phyloP scores from a whole-genome alignment of 2,329 filamentous ascomycete species.

The Botrytis byssoidea region DNA sequence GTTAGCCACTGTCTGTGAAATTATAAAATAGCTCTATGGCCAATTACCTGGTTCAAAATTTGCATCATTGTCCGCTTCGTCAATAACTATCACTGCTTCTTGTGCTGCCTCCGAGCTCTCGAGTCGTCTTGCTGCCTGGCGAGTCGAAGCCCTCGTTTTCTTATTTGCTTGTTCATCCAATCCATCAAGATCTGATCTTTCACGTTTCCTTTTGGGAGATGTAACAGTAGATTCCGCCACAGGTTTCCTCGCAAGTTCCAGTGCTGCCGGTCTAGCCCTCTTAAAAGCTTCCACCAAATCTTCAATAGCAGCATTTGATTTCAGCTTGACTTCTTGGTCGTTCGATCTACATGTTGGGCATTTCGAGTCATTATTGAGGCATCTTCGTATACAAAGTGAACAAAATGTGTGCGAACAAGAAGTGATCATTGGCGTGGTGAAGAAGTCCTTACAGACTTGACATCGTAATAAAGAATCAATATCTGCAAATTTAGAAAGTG shows the following conservation, averaged over 20 bases:
- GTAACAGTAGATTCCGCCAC: slow-evolving; percentile 27
- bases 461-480: slow-evolving; percentile 88
- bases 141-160: slow-evolving; percentile 52
- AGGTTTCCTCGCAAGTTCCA: slow-evolving; percentile 62
- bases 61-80: slow-evolving; percentile 34
- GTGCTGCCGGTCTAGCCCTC: slow-evolving; percentile 57
- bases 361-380: slow-evolving; percentile 76
- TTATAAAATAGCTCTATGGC: neutral
- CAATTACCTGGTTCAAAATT: slow-evolving; percentile 36
- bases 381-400: slow-evolving; percentile 88
- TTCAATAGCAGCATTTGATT: slow-evolving; percentile 80
- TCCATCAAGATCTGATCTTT: slow-evolving; percentile 31
- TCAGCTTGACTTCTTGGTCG: slow-evolving; percentile 81
- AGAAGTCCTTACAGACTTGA: slow-evolving; percentile 98
- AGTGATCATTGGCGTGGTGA: slow-evolving; percentile 89
- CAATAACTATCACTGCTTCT: slow-evolving; percentile 39
- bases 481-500: slow-evolving; percentile 61
- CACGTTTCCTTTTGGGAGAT: slow-evolving; percentile 54
- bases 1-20: slow-evolving; percentile 16
- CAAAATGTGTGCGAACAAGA: slow-evolving; percentile 96
- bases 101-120: slow-evolving; percentile 35
- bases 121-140: slow-evolving; percentile 44
- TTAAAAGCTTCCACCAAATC: slow-evolving; percentile 81
- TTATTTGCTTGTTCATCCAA: slow-evolving; percentile 44
- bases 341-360: slow-evolving; percentile 79